Evolutionary conservation across 2,329 filamentous ascomycete species (phyloP), one percentile per base, ranked within the genome.

Genomic region (Aspergillus texensis): DNA sequence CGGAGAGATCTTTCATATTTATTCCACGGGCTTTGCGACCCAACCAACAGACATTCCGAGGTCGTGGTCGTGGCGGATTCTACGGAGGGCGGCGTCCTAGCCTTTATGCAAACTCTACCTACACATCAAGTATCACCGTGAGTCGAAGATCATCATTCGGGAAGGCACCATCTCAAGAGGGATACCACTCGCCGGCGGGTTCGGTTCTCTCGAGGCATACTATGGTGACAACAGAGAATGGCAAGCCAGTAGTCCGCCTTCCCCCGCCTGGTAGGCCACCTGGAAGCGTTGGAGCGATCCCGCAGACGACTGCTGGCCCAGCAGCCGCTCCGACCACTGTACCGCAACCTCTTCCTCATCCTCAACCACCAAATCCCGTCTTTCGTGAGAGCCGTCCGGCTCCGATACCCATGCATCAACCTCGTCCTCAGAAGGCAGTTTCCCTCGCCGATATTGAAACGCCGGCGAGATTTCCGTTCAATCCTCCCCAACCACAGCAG

Each of bases 1-100:
- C 87, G 54, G 94, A 97, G 72, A 86, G 95, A 68, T 98, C 95
- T 0, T 99, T 99, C 78, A 96, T 97, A 72, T 99, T 99, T 80
- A 99, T 99, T 65, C 95, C 95, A 14, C 87, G 95, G 69, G 94
- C 94, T 12, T 86, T 97, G 81, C 88, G 95, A 69, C 95, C 95
- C 16, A 97, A 97, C 75, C 93, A 96, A 76, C 92, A 96, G 81
- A 87, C 89, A 34, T 87, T 89, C 68, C 84, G 87, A 61, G 85
- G 85, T 58, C 85, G 91, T 61, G 91, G 90, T 64, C 90, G 92
- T 73, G 89, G 92, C 43, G 75, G 77, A 10, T 77, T 92, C 45
- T 96, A 94, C 72, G 84, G 83, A 70, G 91, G 93, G 59, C 75
- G 91, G 67, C 90, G 92, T 74, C 88, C 91, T 26, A 79, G 78